A percentile compares a stretch with the other conserved stretches of the same genome.
Conservation (phyloP, 1,284 basidiomycete genomes). For the Marasmius oreades region DNA sequence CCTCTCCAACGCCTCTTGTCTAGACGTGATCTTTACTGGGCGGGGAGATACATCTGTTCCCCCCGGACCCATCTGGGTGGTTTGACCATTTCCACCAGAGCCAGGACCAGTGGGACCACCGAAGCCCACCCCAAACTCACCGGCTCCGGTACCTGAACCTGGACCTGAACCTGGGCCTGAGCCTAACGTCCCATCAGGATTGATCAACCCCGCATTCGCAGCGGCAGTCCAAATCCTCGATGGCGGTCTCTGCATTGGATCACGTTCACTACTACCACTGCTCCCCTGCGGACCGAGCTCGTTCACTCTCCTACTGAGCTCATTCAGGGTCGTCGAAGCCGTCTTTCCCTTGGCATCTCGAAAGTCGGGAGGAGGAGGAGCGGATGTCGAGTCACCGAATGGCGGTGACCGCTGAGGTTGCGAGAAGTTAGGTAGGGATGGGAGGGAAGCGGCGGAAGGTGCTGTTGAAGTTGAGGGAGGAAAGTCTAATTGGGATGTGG, state of each 20-base stretch:
- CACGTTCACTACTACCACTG: neutral
- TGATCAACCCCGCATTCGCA: constrained; percentile 17
- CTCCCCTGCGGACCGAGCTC: constrained; percentile 1
- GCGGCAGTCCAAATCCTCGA: constrained; percentile 16
- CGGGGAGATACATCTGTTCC: neutral
- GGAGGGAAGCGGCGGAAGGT: neutral
- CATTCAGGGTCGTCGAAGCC: constrained; percentile 68
- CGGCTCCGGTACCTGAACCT: neutral
- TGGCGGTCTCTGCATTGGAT: constrained; percentile 8
- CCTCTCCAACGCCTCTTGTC: constrained; percentile 47
- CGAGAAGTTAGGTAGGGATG: neutral
- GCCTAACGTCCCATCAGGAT: constrained; percentile 14
- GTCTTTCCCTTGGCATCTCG: constrained; percentile 10
- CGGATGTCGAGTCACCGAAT: neutral
- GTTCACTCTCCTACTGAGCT: constrained; percentile 59
- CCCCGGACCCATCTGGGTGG: neutral
- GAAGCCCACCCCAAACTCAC: neutral
- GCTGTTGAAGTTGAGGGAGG: constrained; percentile 4
- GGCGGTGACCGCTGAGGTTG: neutral
- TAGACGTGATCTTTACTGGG: constrained; percentile 16
- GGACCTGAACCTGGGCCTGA: neutral
- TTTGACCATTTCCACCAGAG: neutral
- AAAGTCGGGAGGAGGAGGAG: neutral
- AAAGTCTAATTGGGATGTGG: too few relatives aligned
- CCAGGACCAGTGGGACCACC: neutral